Conservation (phyloP, 192 early-diverging fungal genomes). For the Mortierella alpina region DNA sequence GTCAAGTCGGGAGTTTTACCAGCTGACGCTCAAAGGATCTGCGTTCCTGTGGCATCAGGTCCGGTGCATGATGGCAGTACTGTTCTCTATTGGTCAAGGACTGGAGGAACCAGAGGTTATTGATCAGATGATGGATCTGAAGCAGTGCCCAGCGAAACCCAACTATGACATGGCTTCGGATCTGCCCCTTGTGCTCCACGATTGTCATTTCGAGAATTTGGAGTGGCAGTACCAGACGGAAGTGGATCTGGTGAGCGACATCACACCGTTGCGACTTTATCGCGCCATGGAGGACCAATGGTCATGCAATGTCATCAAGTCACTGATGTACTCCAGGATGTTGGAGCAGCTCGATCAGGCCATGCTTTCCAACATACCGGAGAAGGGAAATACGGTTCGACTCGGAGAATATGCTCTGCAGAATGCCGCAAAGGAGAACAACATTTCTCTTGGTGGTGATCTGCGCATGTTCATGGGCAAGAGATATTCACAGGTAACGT, state of each 20-base stretch:
- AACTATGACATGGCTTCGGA: slow-evolving; percentile 94
- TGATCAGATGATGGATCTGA: slow-evolving; percentile 74
- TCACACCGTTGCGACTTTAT: slow-evolving; percentile 51
- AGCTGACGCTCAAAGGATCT: slow-evolving; percentile 83
- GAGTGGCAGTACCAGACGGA: slow-evolving; percentile 70
- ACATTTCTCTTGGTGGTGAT: slow-evolving; percentile 50
- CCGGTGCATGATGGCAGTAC: slow-evolving; percentile 92
- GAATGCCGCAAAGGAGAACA: slow-evolving; percentile 38
- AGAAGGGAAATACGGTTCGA: slow-evolving; percentile 17
- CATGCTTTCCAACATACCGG: slow-evolving; percentile 35
- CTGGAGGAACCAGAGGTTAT: slow-evolving; percentile 81
- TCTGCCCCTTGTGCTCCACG: slow-evolving; percentile 87
- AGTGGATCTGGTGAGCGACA: slow-evolving; percentile 32
- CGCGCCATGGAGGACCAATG: slow-evolving; percentile 61
- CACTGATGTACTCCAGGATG: slow-evolving; percentile 59
- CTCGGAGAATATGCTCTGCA: slow-evolving; percentile 39
- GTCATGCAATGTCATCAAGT: slow-evolving; percentile 61
- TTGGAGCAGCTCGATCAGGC: slow-evolving; percentile 45
- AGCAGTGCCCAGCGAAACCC: slow-evolving; percentile 75
- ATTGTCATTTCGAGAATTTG: slow-evolving; percentile 79
- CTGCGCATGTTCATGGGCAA: slow-evolving; percentile 56
- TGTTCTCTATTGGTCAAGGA: slow-evolving; percentile 87
- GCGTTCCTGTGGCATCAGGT: slow-evolving; percentile 99
- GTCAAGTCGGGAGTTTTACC: slow-evolving; percentile 62
- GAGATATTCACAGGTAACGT: slow-evolving; percentile 28